Conservation (phyloP, 2,329 filamentous ascomycete genomes). For the Aspergillus thermomutatus region DNA sequence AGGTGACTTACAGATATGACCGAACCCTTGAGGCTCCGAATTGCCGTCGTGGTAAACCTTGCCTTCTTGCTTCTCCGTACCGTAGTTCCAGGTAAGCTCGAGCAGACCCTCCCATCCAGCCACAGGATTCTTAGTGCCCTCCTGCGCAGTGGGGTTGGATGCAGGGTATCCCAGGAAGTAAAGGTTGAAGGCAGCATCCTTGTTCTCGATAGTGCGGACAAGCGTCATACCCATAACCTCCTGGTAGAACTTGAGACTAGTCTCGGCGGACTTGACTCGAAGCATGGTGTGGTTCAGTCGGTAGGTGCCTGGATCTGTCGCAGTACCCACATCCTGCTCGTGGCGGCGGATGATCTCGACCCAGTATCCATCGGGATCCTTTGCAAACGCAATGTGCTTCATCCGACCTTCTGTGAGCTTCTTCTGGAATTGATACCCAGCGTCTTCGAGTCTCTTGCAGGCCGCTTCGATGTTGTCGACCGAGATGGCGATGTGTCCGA, state of each 20-base stretch:
- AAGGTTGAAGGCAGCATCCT: conserved; percentile 73
- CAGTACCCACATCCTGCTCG: conserved; percentile 66
- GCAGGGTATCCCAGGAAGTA: conserved; percentile 86
- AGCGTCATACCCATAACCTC: conserved; percentile 87
- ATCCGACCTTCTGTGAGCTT: conserved; percentile 85
- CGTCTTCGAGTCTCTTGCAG: conserved; percentile 83
- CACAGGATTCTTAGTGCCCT: conserved; percentile 52
- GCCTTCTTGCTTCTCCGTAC: conserved; percentile 71
- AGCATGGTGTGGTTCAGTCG: conserved; percentile 72
- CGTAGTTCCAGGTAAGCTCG: conserved; percentile 82
- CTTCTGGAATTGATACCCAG: conserved; percentile 93
- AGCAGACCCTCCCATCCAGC: conserved; percentile 76
- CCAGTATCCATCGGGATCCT: conserved; percentile 85
- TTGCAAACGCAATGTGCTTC: conserved; percentile 81
- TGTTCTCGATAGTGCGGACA: conserved; percentile 67
- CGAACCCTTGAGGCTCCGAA: conserved; percentile 85
- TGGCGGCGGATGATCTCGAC: conserved; percentile 61
- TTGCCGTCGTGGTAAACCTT: conserved; percentile 94
- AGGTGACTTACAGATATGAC: conserved; percentile 72
- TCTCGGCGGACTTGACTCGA: conserved; percentile 77
- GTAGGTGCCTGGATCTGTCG: conserved; percentile 73
- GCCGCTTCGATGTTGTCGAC: conserved; percentile 85
- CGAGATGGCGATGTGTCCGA: conserved; percentile 81
- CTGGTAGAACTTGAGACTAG: conserved; percentile 75
- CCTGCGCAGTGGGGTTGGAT: conserved; percentile 52